Evolutionary conservation across 768 basidiomycete species (phyloP).

Genomic region (Pseudohyphozyma bogoriensis): DNA sequence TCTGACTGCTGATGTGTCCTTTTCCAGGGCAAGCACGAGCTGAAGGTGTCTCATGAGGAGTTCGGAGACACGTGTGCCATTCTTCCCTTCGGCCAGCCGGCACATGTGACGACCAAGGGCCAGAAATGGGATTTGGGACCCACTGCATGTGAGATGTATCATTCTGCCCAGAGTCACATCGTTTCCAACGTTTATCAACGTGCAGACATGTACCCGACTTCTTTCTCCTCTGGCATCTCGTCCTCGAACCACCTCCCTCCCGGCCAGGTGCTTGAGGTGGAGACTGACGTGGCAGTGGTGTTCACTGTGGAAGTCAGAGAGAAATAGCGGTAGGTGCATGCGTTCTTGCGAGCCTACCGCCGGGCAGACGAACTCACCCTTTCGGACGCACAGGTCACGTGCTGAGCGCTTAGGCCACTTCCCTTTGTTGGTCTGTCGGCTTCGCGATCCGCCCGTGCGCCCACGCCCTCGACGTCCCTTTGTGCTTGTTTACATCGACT

Average conservation of each 20-base stretch:
- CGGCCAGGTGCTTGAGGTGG: conserved; percentile 56
- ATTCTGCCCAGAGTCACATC: no score
- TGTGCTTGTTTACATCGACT: no score
- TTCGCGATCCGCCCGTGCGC: no score
- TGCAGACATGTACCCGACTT: conserved; percentile 55
- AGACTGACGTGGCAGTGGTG: conserved; percentile 73
- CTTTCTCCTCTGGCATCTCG: conserved; percentile 74
- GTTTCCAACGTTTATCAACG: background rate
- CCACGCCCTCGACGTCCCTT: no score
- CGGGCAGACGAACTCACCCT: no score
- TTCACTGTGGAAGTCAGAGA: conserved; percentile 66
- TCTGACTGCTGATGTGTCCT: conserved; percentile 2
- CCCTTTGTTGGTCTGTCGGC: no score
- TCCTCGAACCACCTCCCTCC: conserved; percentile 91
- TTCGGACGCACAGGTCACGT: no score
- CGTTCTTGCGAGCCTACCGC: no score
- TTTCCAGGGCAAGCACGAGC: conserved; percentile 66
- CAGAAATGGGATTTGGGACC: conserved; percentile 80
- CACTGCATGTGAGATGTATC: conserved; percentile 32
- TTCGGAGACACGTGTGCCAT: conserved; percentile 87
- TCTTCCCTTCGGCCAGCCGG: conserved; percentile 74
- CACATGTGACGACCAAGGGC: conserved; percentile 69
- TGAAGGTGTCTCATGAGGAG: conserved; percentile 59
- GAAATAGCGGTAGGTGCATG: no score
- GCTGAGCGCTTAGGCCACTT: no score